Evolutionary conservation across 2,329 filamentous ascomycete species (phyloP).

Genomic region (Talaromyces sp.): DNA sequence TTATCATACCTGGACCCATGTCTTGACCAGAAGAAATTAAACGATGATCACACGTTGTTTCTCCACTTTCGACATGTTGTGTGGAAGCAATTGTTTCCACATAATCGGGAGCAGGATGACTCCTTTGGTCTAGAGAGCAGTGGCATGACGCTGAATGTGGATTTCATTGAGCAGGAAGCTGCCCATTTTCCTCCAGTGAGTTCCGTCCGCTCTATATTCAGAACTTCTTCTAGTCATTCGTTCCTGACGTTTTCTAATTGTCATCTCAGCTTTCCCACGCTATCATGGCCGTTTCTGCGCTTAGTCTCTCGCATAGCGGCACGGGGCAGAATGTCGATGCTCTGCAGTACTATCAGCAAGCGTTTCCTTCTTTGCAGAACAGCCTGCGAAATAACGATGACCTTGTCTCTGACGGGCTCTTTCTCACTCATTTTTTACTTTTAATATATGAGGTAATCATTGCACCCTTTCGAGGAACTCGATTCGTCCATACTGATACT

Average conservation of each 20-base stretch:
- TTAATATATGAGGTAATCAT: slow-evolving; percentile 58
- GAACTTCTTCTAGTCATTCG: slow-evolving; percentile 9
- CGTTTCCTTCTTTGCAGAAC: slow-evolving; percentile 52
- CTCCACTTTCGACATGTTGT: slow-evolving; percentile 45
- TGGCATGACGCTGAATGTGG: slow-evolving; percentile 36
- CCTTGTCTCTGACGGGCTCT: slow-evolving; percentile 58
- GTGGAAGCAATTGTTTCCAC: slow-evolving; percentile 44
- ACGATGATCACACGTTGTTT: slow-evolving; percentile 39
- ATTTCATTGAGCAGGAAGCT: slow-evolving; percentile 53
- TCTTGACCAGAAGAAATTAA: slow-evolving; percentile 24
- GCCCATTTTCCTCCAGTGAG: slow-evolving; percentile 55
- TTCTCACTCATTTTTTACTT: slow-evolving; percentile 60
- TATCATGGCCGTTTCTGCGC: slow-evolving; percentile 60
- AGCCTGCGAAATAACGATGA: slow-evolving; percentile 51
- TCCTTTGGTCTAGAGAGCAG: slow-evolving; percentile 19
- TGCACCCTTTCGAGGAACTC: slow-evolving; percentile 2
- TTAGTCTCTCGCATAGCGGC: slow-evolving; percentile 54
- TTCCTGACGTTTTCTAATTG: too few species aligned
- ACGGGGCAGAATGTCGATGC: slow-evolving; percentile 52
- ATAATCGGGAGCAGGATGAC: slow-evolving; percentile 23
- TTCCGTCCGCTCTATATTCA: slow-evolving; percentile 16
- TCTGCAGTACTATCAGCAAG: slow-evolving; percentile 58
- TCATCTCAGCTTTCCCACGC: slow-evolving; percentile 57
- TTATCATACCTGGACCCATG: slow-evolving; percentile 20
- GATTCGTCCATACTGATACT: slow-evolving; percentile 17